Base-by-base conservation (phyloP, 2,329 filamentous ascomycete genomes). In the Trichoderma sp. region DNA sequence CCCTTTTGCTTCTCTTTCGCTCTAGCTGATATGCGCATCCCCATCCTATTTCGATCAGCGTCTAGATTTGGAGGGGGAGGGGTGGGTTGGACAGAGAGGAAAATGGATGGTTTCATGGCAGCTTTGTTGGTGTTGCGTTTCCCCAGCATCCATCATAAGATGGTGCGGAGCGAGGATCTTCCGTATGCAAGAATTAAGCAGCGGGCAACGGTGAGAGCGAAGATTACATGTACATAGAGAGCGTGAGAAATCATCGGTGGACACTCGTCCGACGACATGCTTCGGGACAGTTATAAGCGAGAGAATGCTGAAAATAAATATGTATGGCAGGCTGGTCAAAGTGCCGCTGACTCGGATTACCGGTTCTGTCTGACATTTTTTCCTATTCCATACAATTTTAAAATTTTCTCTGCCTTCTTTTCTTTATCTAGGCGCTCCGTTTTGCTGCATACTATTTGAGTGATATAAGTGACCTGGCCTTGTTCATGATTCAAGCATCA, bases 401-500 rank as follows among this genome's bases (percentile, higher is more conserved):
- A 16, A 38, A 7, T 7, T 14, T 31, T 21, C 18, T 62, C 27
- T 16, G 9, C 14, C 18, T 21, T 41, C 24, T 71, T 45, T n/a
- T 29, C 35, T 38, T 33, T 41, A 21, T 29, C 35, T 60, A 29
- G 24, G 3, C 9, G 53, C 53, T 24, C 11, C 27, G 16, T 29
- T 45, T 6, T 38, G 12, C 8, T 24, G 50, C 16, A 18, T 69
- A 11, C 2, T 16, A 27, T 60, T 45, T 71, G 67, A 56, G 67
- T 60, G 67, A 71, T 71, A 62, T 71, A 60, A 45, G 33, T 11
- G 29, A 45, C 56, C 24, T 9, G 33, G 67, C 41, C 33, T 60
- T 60, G 24, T 38, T 16, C 67, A 71, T 60, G 67, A 71, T 71
- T 71, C 50, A 59, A n/a, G 66, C 31, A 69, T n/a, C 50, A 31